Evolutionary conservation across 495 filamentous ascomycete species (phyloP).

Genomic region (Penicillium lividum): DNA sequence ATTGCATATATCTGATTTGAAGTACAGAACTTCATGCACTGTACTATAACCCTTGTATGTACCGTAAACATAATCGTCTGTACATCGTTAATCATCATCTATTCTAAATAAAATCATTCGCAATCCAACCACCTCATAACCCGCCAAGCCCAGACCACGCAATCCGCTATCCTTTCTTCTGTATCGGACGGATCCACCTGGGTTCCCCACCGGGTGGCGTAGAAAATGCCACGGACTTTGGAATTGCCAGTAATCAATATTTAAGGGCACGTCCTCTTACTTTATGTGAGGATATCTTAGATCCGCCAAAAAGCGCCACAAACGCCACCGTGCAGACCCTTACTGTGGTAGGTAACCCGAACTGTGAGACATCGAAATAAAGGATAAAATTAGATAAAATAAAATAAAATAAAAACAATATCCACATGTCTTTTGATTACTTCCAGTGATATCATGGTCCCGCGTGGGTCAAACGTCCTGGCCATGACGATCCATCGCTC

Average conservation of each 20-base stretch:
- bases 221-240: background rate
- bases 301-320: constrained; percentile 6
- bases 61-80: no score
- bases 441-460: background rate
- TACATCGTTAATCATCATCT: no score
- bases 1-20: no score
- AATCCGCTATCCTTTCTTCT: background rate
- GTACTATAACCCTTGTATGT: no score
- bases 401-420: background rate
- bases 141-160: constrained; percentile 1
- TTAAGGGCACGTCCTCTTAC: no score
- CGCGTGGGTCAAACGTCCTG: background rate
- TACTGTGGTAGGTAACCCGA: background rate
- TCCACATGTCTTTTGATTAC: background rate
- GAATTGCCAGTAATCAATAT: background rate
- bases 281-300: background rate
- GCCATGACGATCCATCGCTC: background rate
- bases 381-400: background rate
- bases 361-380: no score
- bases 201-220: constrained; percentile 22
- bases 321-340: constrained; percentile 12
- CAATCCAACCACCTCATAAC: background rate
- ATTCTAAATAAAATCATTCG: background rate
- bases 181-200: constrained; percentile 4
- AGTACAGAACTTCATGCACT: no score